Conservation (phyloP, 2,329 filamentous ascomycete genomes). For the Coniochaeta sp. region DNA sequence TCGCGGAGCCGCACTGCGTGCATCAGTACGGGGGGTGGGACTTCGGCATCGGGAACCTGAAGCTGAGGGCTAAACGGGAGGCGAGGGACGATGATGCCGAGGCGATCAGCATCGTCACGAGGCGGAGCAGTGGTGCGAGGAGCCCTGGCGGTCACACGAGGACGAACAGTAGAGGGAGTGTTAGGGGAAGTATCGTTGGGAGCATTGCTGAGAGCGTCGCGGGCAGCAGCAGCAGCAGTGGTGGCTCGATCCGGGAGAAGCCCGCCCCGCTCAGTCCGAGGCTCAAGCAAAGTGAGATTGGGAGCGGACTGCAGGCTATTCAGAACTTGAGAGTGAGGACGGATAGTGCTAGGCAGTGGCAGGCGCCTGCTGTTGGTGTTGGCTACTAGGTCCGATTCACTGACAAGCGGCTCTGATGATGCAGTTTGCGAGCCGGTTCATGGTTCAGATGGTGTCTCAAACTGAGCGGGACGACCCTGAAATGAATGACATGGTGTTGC, state of each 20-base stretch:
- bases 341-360: neutral
- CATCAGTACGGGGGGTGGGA: slow-evolving; percentile 32
- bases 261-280: neutral
- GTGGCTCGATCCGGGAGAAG: neutral
- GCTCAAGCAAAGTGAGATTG: neutral
- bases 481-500: neutral
- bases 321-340: neutral
- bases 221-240: neutral
- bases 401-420: neutral
- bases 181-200: neutral
- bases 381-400: neutral
- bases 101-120: slow-evolving; percentile 20
- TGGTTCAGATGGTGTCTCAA: neutral
- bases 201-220: slow-evolving; percentile 1
- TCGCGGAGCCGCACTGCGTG: slow-evolving; percentile 46
- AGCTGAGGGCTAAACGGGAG: slow-evolving; percentile 11
- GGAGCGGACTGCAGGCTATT: neutral
- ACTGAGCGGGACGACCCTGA: neutral
- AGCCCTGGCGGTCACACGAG: slow-evolving; percentile 15
- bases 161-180: slow-evolving; percentile 10
- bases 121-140: slow-evolving; percentile 19
- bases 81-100: slow-evolving; percentile 2
- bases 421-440: neutral
- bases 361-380: neutral
- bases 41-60: slow-evolving; percentile 11